Evolutionary conservation across 139 green algal genomes (phyloP), one percentile per base, ranked within the genome.

Genomic region (Marvania coccoides): DNA sequence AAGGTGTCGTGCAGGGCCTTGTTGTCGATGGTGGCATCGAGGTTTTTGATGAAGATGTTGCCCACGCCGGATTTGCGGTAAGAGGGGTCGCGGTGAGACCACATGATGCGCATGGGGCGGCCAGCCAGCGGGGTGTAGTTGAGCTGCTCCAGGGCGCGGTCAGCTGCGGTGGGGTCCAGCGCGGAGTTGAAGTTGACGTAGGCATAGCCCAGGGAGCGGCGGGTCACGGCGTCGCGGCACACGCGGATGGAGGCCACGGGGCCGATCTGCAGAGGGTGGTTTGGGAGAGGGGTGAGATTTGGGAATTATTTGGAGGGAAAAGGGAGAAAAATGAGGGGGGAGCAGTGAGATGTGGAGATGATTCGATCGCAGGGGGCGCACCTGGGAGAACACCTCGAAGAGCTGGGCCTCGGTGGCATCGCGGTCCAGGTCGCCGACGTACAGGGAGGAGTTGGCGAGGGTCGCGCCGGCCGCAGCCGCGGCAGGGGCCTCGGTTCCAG

Each of bases 31-130:
- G 70, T 73, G 70, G 88, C 88, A 78, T 96, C 87, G 63, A 97
- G 81, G 81, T 95, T 96, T 82, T 97, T 97, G 83, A 97, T 95
- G 75, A 96, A 97, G 77, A 97, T 93, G 77, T 96, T 96, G 58
- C 90, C 90, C 36, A 92, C 76, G 46, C 80, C 83, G 24, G 74
- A 84, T 69, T 91, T 90, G 76, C 86, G 83, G 47, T 74, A 77
- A 13, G 76, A 75, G 10, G 88, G 84, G 73, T 93, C 84, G 56
- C 88, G 80, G 77, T 95, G 86, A 58, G 77, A 85, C 90, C 89
- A 97, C 91, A 97, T 97, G 70, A 97, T 91, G 63, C 91, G 90
- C 67, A 97, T 94, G 28, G 90, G 88, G 71, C 86, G 88, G 58
- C 88, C 89, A 40, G 83, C 87, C 34, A 98, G 55, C 6, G 81